phyloP scores from a whole-genome alignment of 768 basidiomycete species.

The Suillus lakei region DNA sequence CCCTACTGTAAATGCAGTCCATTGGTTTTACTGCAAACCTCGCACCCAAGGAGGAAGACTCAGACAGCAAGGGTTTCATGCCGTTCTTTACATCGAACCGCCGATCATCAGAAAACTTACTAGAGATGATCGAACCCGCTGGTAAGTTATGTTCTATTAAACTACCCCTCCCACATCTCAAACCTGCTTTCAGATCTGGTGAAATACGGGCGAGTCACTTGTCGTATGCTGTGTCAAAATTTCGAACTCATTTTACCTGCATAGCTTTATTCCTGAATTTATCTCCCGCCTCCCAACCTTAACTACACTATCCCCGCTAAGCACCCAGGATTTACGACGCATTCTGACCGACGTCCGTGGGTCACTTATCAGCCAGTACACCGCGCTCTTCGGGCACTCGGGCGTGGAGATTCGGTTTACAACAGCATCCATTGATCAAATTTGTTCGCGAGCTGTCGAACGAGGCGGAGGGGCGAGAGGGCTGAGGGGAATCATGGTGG shows the following conservation, averaged over 20 bases:
- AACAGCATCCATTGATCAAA: conserved; percentile 74
- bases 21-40: conserved; percentile 82
- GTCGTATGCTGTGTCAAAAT: not conserved
- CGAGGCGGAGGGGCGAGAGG: conserved; percentile 92
- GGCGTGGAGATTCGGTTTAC: conserved; percentile 91
- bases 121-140: conserved; percentile 74
- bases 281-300: conserved; percentile 93
- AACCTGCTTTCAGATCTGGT: conserved; percentile 63
- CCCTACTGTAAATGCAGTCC: conserved; percentile 53
- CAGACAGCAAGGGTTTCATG: conserved; percentile 39
- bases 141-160: conserved; percentile 44
- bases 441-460: conserved; percentile 78
- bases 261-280: conserved; percentile 93
- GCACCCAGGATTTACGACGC: conserved; percentile 81
- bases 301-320: conserved; percentile 80
- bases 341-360: conserved; percentile 93
- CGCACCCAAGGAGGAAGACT: conserved; percentile 44
- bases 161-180: conserved; percentile 2
- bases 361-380: conserved; percentile 89
- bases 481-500: conserved; percentile 85
- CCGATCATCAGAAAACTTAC: conserved; percentile 51
- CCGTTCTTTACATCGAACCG: conserved; percentile 84
- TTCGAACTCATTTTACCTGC: conserved; percentile 5
- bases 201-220: conserved; percentile 68
- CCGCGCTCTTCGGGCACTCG: conserved; percentile 80